A percentile compares a stretch with the other conserved stretches of the same genome.
phyloP scores from a whole-genome alignment of 805 yeast genomes.

The Candida multigemmis region DNA sequence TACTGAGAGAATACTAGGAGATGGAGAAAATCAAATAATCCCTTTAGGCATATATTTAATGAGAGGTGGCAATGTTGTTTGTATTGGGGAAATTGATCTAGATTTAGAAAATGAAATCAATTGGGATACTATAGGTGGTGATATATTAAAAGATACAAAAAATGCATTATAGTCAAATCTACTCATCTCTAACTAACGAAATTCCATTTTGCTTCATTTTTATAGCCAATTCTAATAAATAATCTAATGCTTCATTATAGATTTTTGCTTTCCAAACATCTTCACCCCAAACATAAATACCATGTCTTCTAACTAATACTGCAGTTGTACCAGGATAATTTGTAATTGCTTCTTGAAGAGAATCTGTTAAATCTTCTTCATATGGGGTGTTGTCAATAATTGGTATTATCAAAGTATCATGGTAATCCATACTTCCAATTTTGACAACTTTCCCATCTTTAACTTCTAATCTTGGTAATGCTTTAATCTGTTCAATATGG shows the following conservation, averaged over 20 bases:
- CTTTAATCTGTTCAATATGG: conserved; percentile 88
- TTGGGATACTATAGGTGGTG: conserved; percentile 27
- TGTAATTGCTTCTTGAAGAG: conserved; percentile 54
- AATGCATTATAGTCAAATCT: conserved; percentile 19
- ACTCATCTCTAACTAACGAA: conserved; percentile 28
- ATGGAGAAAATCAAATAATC: conserved; percentile 28
- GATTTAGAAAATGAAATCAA: conserved; percentile 30
- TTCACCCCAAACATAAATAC: conserved; percentile 95
- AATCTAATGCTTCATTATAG: conserved; percentile 88
- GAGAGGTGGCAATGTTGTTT: conserved; percentile 52
- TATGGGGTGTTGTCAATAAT: conserved; percentile 86
- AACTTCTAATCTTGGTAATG: conserved; percentile 51
- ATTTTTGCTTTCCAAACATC: conserved; percentile 88
- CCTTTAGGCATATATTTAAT: conserved; percentile 41
- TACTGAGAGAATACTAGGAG: conserved; percentile 39
- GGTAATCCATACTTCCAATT: conserved; percentile 61
- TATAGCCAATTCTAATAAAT: conserved; percentile 74
- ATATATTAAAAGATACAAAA: conserved; percentile 26
- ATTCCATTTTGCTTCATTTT: conserved; percentile 71
- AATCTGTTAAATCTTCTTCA: conserved; percentile 72
- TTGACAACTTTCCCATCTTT: conserved; percentile 35
- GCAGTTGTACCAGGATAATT: conserved; percentile 76
- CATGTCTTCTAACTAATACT: conserved; percentile 85
- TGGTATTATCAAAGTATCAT: conserved; percentile 74
- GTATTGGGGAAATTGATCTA: conserved; percentile 46